These are phyloP conservation scores for Kregervanrija delftensis DNA, from an alignment of 805 yeast species.

Conservation along the genomic window DNA sequence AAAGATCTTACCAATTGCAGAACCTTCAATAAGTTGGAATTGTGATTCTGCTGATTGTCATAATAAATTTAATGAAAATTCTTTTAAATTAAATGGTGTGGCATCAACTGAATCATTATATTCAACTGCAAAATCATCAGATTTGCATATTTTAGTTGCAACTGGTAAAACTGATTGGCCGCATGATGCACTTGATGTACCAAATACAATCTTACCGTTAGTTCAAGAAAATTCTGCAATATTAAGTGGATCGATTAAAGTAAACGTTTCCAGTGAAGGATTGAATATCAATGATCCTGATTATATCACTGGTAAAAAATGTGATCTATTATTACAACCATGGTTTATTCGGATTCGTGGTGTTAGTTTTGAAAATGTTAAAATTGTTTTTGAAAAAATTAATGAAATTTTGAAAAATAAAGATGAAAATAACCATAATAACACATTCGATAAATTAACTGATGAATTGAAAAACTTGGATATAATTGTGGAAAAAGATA, in stretches of 20 bases:
- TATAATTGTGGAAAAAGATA: constrained; percentile 32
- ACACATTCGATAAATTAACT: constrained; percentile 6
- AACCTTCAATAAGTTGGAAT: constrained; percentile 36
- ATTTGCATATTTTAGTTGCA: constrained; percentile 69
- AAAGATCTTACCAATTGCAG: constrained; percentile 36
- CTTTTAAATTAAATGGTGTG: constrained; percentile 32
- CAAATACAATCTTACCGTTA: constrained; percentile 24
- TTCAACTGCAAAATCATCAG: constrained; percentile 64
- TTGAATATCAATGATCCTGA: constrained; percentile 19
- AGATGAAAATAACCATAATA: constrained; percentile 16
- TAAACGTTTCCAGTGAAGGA: constrained; percentile 17
- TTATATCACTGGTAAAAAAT: constrained; percentile 36
- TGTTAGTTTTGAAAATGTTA: constrained; percentile 37
- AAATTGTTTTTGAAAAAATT: constrained; percentile 35
- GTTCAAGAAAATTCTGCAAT: constrained; percentile 16
- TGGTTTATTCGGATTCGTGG: constrained; percentile 64
- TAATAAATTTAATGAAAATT: constrained; percentile 15
- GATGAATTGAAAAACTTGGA: constrained; percentile 16
- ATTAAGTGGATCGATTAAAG: constrained; percentile 6
- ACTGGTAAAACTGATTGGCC: constrained; percentile 85
- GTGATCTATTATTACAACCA: constrained; percentile 65
- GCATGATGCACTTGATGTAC: constrained; percentile 49
- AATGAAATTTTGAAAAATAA: constrained; percentile 32
- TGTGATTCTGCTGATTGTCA: constrained; percentile 47
- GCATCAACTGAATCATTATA: constrained; percentile 39